A percentile compares a stretch with the other conserved stretches of the same genome.
Conservation (phyloP, 257 asterid species). For the Coffea canephora region DNA sequence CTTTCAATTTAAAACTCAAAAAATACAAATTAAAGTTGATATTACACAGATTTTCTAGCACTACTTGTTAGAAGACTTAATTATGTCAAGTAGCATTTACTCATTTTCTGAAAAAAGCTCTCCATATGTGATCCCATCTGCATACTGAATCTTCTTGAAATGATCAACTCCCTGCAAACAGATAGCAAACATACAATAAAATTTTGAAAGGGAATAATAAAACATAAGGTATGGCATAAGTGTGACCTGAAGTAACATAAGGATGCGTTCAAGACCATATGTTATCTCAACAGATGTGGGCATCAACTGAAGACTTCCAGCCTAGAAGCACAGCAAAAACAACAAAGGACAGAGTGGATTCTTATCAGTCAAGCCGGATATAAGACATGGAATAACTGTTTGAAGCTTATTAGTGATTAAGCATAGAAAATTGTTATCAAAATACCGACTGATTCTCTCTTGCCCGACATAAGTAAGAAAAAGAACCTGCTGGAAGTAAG, state of each 20-base stretch:
- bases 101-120: slow-evolving; percentile 96
- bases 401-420: not conserved
- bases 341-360: slow-evolving; percentile 9
- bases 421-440: not conserved
- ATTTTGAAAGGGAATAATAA: slow-evolving; percentile 15
- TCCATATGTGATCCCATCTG: slow-evolving; percentile 94
- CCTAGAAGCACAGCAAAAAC: slow-evolving; percentile 43
- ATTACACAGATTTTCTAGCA: not conserved
- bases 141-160: slow-evolving; percentile 94
- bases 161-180: slow-evolving; percentile 91
- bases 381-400: not conserved
- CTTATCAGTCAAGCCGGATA: not conserved
- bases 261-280: slow-evolving; percentile 95
- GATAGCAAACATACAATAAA: slow-evolving; percentile 14
- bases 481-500: slow-evolving; percentile 97
- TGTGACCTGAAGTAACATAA: slow-evolving; percentile 95
- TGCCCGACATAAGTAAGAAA: not conserved
- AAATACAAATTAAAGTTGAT: not conserved
- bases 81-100: slow-evolving; percentile 34
- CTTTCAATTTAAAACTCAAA: not conserved
- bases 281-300: slow-evolving; percentile 97
- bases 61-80: not conserved
- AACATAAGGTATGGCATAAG: slow-evolving; percentile 20
- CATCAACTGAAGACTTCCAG: slow-evolving; percentile 86
- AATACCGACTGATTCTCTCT: not conserved